Evolutionary conservation across 2,329 filamentous ascomycete genomes (phyloP).

Genomic region (Aurifilum marmelostoma): DNA sequence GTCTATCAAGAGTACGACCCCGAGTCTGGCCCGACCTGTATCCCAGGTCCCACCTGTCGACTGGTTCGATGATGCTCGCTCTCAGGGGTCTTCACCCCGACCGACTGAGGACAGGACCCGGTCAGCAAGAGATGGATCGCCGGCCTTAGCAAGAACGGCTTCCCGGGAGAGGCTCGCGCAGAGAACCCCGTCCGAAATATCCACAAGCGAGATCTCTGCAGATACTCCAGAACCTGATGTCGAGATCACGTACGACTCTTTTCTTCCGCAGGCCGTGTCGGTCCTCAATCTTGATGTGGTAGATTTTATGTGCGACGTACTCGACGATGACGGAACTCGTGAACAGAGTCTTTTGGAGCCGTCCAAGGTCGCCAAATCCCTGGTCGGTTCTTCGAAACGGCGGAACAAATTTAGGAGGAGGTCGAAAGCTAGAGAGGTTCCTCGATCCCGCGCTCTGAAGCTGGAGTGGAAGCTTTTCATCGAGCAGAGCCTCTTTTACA

Average conservation of each 20-base stretch:
- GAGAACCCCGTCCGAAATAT: slow-evolving; percentile 29
- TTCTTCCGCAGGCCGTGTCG: slow-evolving; percentile 61
- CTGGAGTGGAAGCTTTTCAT: slow-evolving; percentile 63
- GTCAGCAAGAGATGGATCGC: slow-evolving; percentile 18
- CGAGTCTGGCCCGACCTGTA: slow-evolving; percentile 38
- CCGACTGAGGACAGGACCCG: slow-evolving; percentile 28
- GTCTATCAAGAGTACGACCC: slow-evolving; percentile 32
- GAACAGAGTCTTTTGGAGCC: slow-evolving; percentile 55
- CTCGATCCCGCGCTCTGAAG: slow-evolving; percentile 41
- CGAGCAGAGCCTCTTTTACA: slow-evolving; percentile 66
- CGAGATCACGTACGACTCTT: slow-evolving; percentile 38
- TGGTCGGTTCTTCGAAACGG: slow-evolving; percentile 35
- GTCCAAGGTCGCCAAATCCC: slow-evolving; percentile 37
- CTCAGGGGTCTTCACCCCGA: slow-evolving; percentile 18
- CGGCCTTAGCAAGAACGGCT: not conserved
- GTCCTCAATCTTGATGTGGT: slow-evolving; percentile 58
- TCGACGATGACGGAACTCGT: slow-evolving; percentile 58
- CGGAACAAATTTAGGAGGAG: slow-evolving; percentile 42
- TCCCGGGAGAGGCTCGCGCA: slow-evolving; percentile 27
- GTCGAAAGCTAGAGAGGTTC: slow-evolving; percentile 30
- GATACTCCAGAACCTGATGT: slow-evolving; percentile 28
- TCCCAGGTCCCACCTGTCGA: slow-evolving; percentile 40
- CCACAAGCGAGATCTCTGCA: slow-evolving; percentile 25
- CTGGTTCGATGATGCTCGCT: slow-evolving; percentile 36
- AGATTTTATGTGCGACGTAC: slow-evolving; percentile 63